Base-by-base conservation (phyloP, 768 basidiomycete genomes). In the Russula olivacea region DNA sequence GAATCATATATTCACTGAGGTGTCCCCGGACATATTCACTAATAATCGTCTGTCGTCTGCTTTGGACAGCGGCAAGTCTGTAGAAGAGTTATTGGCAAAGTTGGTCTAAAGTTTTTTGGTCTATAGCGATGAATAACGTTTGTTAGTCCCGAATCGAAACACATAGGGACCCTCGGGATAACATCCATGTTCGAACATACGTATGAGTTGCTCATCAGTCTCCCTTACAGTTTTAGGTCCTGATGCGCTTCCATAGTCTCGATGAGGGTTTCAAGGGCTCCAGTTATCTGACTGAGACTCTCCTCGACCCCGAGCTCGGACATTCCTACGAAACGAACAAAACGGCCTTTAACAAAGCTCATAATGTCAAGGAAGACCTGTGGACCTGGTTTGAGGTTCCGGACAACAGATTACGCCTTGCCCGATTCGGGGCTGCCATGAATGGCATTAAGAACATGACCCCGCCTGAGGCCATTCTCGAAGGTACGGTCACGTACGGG, bases 1-100 rank as follows among this genome's bases (percentile, higher is more conserved):
- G 1, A 58, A 71, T 43, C 68, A 73, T 59, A 66, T 75, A 57
- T 75, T 74, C 59, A 52, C 25, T 11, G 73, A 75, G 50, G 55
- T 69, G 23, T 48, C 65, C 2, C 69, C 69, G 1, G 67, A 74
- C 41, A 65, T 69, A 11, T 75, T 73, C 53, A 66, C 72, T 1
- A 66, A 71, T 62, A 75, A 73, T 53, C 66, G 65, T 7, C 40
- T 67, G 12, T 72, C 73, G 9, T 60, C 66, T 12, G 40, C 64
- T 11, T 53, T 78, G 23, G 77, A 76, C 74, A 1, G 65, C 68
- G 23, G 76, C 72, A 61, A 56, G 70, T 11, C 68, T 64, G 40
- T 61, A 65, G 51, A 74, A 72, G 7, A 58, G 12, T 21, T 68
- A 19, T 28, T 59, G 17, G 56, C 34, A 38, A 62, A 41, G 66